phyloP scores from a whole-genome alignment of 2,329 filamentous ascomycete genomes.

The Bipolaris bicolor region DNA sequence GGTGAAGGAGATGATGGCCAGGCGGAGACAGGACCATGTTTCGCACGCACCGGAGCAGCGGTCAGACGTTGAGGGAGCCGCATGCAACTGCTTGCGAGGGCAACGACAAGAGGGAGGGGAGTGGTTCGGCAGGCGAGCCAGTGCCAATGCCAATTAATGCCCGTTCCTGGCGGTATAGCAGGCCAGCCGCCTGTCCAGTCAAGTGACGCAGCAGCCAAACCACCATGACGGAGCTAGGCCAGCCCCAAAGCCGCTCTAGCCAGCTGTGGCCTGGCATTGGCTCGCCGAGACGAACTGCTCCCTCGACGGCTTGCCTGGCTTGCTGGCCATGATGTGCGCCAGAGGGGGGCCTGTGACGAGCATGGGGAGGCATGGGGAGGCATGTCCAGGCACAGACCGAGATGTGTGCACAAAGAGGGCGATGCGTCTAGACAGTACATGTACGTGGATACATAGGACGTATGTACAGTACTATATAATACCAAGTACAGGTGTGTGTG shows the following conservation, averaged over 20 bases:
- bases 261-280: slow-evolving; percentile 14
- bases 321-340: slow-evolving; percentile 4
- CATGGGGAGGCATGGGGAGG: background rate
- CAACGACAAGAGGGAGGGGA: no score
- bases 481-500: no score
- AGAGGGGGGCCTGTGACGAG: background rate
- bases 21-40: background rate
- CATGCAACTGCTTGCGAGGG: slow-evolving; percentile 1
- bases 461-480: no score
- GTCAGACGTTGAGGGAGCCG: slow-evolving; percentile 15
- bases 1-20: slow-evolving; percentile 22
- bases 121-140: background rate
- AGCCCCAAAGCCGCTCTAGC: slow-evolving; percentile 3
- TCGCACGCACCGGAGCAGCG: slow-evolving; percentile 12
- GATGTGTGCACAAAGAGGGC: background rate
- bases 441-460: no score
- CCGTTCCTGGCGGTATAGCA: background rate
- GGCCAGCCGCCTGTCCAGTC: background rate
- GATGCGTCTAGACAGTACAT: no score
- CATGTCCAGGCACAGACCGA: background rate
- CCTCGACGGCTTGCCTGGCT: slow-evolving; percentile 12
- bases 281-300: slow-evolving; percentile 14
- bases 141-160: background rate
- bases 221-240: slow-evolving; percentile 11
- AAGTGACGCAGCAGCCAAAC: slow-evolving; percentile 14